Percentiles rank a stretch among this genome's conserved stretches.
phyloP scores from a whole-genome alignment of 805 yeast genomes.

The Candida arabinofermentans region DNA sequence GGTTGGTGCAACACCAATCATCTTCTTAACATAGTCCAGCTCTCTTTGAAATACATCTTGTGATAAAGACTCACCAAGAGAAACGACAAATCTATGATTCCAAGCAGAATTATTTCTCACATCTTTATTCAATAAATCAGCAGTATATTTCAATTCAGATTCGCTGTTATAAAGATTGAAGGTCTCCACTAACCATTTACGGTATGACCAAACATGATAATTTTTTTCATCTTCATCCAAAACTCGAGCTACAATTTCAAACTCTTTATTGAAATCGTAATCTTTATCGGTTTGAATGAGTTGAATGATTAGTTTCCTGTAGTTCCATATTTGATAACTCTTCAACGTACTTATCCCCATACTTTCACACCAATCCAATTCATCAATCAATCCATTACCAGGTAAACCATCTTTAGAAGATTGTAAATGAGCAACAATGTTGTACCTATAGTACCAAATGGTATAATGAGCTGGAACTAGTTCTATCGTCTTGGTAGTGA shows the following conservation, averaged over 20 bases:
- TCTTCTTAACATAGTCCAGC: conserved; percentile 43
- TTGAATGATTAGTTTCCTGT: conserved; percentile 64
- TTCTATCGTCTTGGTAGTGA: conserved; percentile 61
- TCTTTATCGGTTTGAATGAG: conserved; percentile 11
- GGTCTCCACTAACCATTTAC: conserved; percentile 73
- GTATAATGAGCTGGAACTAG: conserved; percentile 88
- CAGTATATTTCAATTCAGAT: conserved; percentile 50
- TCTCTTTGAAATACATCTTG: conserved; percentile 37
- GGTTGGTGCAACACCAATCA: conserved; percentile 64
- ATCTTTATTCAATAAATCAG: conserved; percentile 50
- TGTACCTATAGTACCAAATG: conserved; percentile 71
- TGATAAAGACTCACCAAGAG: conserved; percentile 23
- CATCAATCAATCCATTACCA: conserved; percentile 38
- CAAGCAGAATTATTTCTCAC: conserved; percentile 90
- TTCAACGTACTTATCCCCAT: conserved; percentile 76
- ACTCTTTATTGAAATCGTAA: conserved; percentile 48
- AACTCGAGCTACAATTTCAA: conserved; percentile 62
- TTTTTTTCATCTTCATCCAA: conserved; percentile 79
- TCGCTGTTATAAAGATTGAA: conserved; percentile 43
- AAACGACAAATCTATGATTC: conserved; percentile 74
- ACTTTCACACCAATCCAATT: conserved; percentile 76
- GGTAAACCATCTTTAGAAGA: neutral
- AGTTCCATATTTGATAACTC: conserved; percentile 97
- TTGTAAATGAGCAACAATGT: conserved; percentile 42
- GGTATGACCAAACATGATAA: conserved; percentile 94